phyloP scores from a whole-genome alignment of 106 monocot genomes.

The Allium fistulosum region DNA sequence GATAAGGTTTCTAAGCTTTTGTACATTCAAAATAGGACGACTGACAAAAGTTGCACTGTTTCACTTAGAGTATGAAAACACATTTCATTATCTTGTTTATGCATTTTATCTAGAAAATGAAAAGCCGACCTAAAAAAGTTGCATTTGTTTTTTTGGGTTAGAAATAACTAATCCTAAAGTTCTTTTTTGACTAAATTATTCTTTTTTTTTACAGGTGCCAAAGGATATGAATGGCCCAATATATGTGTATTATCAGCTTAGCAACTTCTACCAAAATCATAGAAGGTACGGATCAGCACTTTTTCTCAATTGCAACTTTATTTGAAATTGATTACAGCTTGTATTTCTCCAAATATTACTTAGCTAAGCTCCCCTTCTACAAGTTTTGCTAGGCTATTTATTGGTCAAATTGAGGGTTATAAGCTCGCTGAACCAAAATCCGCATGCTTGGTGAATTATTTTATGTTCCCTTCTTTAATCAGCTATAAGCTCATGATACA shows the following conservation, averaged over 20 bases:
- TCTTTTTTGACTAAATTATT: neutral
- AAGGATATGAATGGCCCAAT: conserved; percentile 53
- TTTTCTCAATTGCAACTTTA: neutral
- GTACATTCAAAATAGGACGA: conserved; percentile 40
- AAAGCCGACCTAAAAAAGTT: too few relatives aligned
- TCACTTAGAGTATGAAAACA: conserved; percentile 36
- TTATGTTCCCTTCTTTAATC: too few relatives aligned
- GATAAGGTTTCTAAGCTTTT: conserved; percentile 41
- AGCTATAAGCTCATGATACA: too few relatives aligned
- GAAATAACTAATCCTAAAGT: neutral
- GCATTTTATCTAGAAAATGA: too few relatives aligned
- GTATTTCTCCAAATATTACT: too few relatives aligned
- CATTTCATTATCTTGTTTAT: neutral
- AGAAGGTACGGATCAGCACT: conserved; percentile 30
- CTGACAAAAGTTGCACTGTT: conserved; percentile 47
- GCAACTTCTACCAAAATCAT: conserved; percentile 65
- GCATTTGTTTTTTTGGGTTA: too few relatives aligned
- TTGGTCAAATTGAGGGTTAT: too few relatives aligned
- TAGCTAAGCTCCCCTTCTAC: too few relatives aligned
- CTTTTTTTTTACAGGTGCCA: conserved; percentile 26
- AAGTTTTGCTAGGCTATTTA: too few relatives aligned
- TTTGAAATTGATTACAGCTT: neutral
- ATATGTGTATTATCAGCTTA: conserved; percentile 59
- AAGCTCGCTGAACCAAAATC: too few relatives aligned
- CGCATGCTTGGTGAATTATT: too few relatives aligned